A percentile compares a stretch with the other conserved stretches of the same genome.
Conservation (phyloP, 345 rosid genomes). For the Aquilaria malaccensis region DNA sequence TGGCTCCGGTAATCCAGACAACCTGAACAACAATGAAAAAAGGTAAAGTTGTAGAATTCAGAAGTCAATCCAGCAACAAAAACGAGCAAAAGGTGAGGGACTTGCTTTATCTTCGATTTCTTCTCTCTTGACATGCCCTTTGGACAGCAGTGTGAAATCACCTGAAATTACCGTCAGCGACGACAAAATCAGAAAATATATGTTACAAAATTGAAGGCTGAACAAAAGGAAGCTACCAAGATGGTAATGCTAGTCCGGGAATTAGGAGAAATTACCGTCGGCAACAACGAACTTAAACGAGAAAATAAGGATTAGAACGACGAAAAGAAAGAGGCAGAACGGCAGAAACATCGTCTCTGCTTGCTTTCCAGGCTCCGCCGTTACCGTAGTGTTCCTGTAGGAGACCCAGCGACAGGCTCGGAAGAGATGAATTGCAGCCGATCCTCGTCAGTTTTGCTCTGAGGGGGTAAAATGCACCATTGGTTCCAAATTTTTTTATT, state of each 20-base stretch:
- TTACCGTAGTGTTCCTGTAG: too few relatives aligned
- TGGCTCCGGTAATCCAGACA: slow-evolving; percentile 93
- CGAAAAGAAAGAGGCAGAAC: slow-evolving; percentile 26
- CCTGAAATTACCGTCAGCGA: slow-evolving; percentile 28
- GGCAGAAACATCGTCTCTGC: slow-evolving; percentile 22
- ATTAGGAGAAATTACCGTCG: slow-evolving; percentile 41
- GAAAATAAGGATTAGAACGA: slow-evolving; percentile 19
- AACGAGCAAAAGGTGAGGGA: background rate
- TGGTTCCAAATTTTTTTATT: too few relatives aligned
- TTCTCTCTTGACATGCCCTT: slow-evolving; percentile 60
- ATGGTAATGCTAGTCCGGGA: background rate
- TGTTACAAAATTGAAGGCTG: background rate
- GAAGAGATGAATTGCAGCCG: too few relatives aligned
- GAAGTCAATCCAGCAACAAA: background rate
- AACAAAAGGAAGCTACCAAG: background rate
- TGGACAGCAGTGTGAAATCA: slow-evolving; percentile 65
- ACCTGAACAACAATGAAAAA: slow-evolving; percentile 37
- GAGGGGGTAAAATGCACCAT: too few relatives aligned
- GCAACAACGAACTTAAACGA: slow-evolving; percentile 44
- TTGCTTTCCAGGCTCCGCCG: background rate
- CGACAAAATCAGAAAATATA: background rate
- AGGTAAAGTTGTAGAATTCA: background rate
- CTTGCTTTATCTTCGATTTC: slow-evolving; percentile 76
- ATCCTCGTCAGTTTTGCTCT: too few relatives aligned
- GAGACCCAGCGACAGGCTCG: too few relatives aligned